Conservation (phyloP, 495 filamentous ascomycete genomes). For the Chaetomium tenue region DNA sequence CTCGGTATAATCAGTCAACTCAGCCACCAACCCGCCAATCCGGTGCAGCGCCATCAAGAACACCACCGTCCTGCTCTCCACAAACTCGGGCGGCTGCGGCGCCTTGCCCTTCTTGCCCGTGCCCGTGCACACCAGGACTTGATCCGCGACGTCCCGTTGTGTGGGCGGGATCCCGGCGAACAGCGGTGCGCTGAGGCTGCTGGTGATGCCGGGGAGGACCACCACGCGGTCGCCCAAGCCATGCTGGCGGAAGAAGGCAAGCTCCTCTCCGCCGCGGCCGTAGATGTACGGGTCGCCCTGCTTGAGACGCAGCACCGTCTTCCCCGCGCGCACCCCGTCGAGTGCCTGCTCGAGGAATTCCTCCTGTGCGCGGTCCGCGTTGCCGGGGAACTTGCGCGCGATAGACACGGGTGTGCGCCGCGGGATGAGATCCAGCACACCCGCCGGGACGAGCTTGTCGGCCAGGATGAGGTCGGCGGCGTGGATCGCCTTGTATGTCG, state of each 20-base stretch:
- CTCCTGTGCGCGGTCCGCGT: constrained; percentile 88
- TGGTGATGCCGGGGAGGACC: constrained; percentile 89
- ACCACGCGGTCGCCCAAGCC: constrained; percentile 55
- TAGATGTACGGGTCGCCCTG: constrained; percentile 97
- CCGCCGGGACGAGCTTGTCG: constrained; percentile 90
- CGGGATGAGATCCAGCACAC: constrained; percentile 84
- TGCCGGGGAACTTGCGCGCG: constrained; percentile 95
- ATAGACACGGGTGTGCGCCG: constrained; percentile 87
- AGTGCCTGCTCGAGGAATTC: constrained; percentile 83
- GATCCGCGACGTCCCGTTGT: constrained; percentile 85
- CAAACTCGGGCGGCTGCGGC: constrained; percentile 75
- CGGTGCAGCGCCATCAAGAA: constrained; percentile 95
- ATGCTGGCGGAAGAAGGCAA: constrained; percentile 72
- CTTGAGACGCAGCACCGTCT: constrained; percentile 83
- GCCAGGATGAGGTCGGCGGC: constrained; percentile 84
- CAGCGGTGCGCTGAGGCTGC: constrained; percentile 78
- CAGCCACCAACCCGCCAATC: constrained; percentile 65
- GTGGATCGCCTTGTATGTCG: constrained; percentile 82
- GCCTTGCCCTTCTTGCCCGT: constrained; percentile 89
- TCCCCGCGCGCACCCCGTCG: constrained; percentile 65
- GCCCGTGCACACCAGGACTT: constrained; percentile 90
- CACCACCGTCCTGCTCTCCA: constrained; percentile 77
- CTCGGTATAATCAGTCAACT: constrained; percentile 51
- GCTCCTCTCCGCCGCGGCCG: constrained; percentile 90
- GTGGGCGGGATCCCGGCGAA: constrained; percentile 87